Conservation (phyloP, 2,329 filamentous ascomycete species). For the Ophiocordyceps robertsii region DNA sequence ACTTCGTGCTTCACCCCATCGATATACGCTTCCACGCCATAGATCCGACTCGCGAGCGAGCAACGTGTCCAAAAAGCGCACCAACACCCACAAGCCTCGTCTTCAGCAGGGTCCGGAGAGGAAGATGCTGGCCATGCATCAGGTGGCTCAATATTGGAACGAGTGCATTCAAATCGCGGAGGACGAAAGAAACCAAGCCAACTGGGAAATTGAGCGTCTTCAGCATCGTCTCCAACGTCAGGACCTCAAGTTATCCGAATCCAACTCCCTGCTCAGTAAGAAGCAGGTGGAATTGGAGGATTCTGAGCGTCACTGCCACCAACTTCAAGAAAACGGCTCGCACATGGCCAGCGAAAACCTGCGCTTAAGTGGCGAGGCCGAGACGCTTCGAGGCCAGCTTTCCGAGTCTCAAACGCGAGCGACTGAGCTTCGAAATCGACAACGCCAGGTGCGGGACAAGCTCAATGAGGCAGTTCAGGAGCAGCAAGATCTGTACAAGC, state of each 20-base stretch:
- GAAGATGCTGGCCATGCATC: conserved; percentile 17
- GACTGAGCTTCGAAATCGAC: conserved; percentile 16
- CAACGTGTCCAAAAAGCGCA: conserved; percentile 19
- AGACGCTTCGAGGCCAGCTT: conserved; percentile 12
- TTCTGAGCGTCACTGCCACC: conserved; percentile 9
- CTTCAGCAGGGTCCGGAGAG: conserved; percentile 8
- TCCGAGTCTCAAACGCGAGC: conserved; percentile 9
- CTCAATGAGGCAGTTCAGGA: conserved; percentile 33
- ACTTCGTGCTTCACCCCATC: conserved; percentile 1
- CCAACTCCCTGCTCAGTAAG: conserved; percentile 1
- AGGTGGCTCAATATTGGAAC: conserved; percentile 19
- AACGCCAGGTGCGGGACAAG: conserved; percentile 19
- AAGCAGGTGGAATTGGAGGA: conserved; percentile 13
- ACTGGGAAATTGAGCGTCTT: conserved; percentile 13
- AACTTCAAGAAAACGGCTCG: conserved; percentile 11
- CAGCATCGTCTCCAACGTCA: conserved; percentile 9
- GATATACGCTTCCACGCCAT: background rate
- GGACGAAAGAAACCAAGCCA: conserved; percentile 13
- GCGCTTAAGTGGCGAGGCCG: conserved; percentile 13
- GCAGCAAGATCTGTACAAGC: conserved; percentile 28
- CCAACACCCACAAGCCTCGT: conserved; percentile 5
- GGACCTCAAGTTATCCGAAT: conserved; percentile 8
- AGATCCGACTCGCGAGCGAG: conserved; percentile 16
- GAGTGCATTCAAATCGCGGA: conserved; percentile 17
- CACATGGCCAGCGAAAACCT: conserved; percentile 10